Conservation (phyloP, 306 rosid genomes). For the Fragaria nilgerrensis region DNA sequence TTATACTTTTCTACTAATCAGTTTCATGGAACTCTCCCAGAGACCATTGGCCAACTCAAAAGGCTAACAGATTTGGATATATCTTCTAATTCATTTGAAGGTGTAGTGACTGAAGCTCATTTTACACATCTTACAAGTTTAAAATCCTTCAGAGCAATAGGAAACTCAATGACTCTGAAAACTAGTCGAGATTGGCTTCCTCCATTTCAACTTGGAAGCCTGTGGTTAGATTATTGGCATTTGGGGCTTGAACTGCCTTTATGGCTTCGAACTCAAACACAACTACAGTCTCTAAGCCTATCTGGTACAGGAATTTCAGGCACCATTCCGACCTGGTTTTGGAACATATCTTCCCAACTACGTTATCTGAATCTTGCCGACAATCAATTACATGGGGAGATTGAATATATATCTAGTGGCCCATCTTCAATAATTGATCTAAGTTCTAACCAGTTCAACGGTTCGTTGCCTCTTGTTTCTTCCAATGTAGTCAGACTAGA, state of each 20-base stretch:
- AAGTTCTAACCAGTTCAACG: background rate
- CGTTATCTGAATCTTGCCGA: slow-evolving; percentile 12
- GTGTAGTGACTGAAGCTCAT: background rate
- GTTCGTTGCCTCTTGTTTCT: background rate
- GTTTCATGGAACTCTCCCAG: slow-evolving; percentile 7
- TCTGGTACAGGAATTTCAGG: slow-evolving; percentile 10
- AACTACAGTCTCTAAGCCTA: background rate
- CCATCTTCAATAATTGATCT: background rate
- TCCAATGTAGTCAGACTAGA: background rate
- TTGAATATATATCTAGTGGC: background rate
- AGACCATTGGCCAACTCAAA: background rate
- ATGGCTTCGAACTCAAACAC: slow-evolving; percentile 31
- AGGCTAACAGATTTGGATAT: background rate
- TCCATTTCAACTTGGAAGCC: slow-evolving; percentile 25
- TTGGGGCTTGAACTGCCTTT: slow-evolving; percentile 31
- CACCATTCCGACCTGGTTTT: slow-evolving; percentile 7
- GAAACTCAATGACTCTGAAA: slow-evolving; percentile 1
- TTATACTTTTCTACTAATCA: background rate
- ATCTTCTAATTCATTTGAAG: background rate
- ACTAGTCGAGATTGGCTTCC: slow-evolving; percentile 15
- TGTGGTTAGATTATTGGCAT: slow-evolving; percentile 10
- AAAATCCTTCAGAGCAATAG: accelerated
- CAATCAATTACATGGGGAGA: slow-evolving; percentile 28
- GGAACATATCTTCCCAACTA: background rate
- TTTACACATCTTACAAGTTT: slow-evolving; percentile 6